A percentile compares a stretch with the other conserved stretches of the same genome.
Conservation (phyloP, 371 early-diverging fungal species). For the Synchytrium microbalum region DNA sequence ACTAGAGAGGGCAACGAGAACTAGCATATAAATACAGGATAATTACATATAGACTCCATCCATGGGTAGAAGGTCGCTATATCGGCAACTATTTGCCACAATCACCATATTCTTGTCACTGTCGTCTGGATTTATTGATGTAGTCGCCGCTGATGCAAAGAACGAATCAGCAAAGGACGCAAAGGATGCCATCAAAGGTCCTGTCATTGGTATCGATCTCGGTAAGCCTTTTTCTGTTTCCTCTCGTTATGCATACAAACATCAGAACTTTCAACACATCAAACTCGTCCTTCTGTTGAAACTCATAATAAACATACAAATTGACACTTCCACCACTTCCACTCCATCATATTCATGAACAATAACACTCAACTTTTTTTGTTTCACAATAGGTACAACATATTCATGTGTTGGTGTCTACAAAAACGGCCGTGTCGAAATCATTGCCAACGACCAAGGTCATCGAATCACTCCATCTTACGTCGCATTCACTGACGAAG, state of each 20-base stretch:
- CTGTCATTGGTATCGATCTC: constrained; percentile 52
- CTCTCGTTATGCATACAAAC: not conserved
- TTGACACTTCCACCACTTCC: too few relatives aligned
- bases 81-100: not conserved
- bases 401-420: constrained; percentile 45
- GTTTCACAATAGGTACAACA: constrained; percentile 1
- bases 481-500: constrained; percentile 76
- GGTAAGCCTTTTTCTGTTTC: constrained; percentile 13
- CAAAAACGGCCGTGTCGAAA: constrained; percentile 57
- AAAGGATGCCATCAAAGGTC: constrained; percentile 16
- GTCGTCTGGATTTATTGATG: not conserved
- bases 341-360: too few relatives aligned
- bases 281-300: not conserved
- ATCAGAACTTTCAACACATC: not conserved
- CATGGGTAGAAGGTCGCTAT: not conserved
- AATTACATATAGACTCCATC: not conserved
- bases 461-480: constrained; percentile 85
- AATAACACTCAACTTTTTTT: too few relatives aligned
- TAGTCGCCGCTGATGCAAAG: not conserved
- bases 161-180: not conserved
- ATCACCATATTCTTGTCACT: not conserved
- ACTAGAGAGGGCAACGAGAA: too few relatives aligned
- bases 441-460: constrained; percentile 75
- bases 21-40: too few relatives aligned
- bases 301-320: not conserved